Percentiles rank a stretch among this genome's conserved stretches.
Evolutionary conservation across 2,329 filamentous ascomycete genomes (phyloP).

Genomic region (Pseudocercospora cruenta): DNA sequence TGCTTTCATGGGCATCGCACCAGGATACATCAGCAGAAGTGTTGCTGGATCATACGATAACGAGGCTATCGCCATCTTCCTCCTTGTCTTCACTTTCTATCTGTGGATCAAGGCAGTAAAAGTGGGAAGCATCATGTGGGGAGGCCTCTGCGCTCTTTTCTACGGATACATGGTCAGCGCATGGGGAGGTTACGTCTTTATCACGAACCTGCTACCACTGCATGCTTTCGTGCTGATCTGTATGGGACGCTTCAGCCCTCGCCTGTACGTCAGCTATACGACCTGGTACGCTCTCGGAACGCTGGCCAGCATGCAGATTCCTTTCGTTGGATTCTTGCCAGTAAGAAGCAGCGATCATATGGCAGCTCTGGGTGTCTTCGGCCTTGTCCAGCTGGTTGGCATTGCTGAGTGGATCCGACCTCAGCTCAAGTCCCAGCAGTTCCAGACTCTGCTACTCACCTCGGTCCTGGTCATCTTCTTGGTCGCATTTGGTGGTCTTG

Average conservation of each 20-base stretch:
- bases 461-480: constrained; percentile 75
- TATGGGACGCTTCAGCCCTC: constrained; percentile 94
- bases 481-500: constrained; percentile 73
- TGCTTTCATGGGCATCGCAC: constrained; percentile 94
- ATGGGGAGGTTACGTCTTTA: constrained; percentile 99
- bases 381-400: constrained; percentile 87
- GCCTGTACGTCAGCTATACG: constrained; percentile 94
- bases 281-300: constrained; percentile 98
- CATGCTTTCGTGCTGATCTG: constrained; percentile 92
- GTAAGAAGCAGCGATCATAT: constrained; percentile 98
- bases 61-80: constrained; percentile 98
- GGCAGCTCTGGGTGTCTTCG: constrained; percentile 94
- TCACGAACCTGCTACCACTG: constrained; percentile 92
- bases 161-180: constrained; percentile 99
- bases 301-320: constrained; percentile 97
- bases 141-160: constrained; percentile 88
- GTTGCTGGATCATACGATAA: constrained; percentile 99
- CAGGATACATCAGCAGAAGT: constrained; percentile 96
- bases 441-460: constrained; percentile 82
- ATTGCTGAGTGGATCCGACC: constrained; percentile 88
- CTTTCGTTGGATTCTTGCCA: constrained; percentile 95
- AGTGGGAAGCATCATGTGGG: constrained; percentile 95
- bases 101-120: constrained; percentile 99
- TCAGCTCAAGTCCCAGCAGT: constrained; percentile 90
- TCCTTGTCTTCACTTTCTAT: constrained; percentile 97